Percentiles rank a stretch among this genome's conserved stretches.
These are phyloP conservation scores for Chara braunii DNA, from an alignment of 139 green algal genomes.

Conservation along the genomic window DNA sequence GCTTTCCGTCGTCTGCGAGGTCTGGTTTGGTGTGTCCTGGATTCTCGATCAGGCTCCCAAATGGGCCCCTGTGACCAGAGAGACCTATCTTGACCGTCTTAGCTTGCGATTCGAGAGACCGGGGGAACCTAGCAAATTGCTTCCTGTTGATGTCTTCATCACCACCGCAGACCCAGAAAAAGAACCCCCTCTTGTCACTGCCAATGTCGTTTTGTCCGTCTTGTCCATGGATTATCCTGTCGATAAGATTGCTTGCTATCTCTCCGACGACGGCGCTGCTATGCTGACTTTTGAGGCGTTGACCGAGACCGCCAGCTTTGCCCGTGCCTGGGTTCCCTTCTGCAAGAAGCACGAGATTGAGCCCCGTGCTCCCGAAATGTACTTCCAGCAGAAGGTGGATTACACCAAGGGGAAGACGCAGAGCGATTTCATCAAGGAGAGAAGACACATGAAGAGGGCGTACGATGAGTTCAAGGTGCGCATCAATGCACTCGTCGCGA, in stretches of 20 bases:
- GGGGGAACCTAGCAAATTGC: slow-evolving; percentile 12
- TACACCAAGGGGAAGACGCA: slow-evolving; percentile 22
- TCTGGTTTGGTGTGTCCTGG: slow-evolving; percentile 41
- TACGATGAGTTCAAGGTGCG: slow-evolving; percentile 41
- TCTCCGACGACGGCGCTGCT: slow-evolving; percentile 35
- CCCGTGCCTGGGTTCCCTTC: slow-evolving; percentile 34
- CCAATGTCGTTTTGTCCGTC: slow-evolving; percentile 31
- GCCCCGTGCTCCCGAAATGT: slow-evolving; percentile 25
- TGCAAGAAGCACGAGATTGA: slow-evolving; percentile 37
- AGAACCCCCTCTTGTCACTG: slow-evolving; percentile 30
- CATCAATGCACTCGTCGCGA: slow-evolving; percentile 27
- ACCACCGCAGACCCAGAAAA: slow-evolving; percentile 34
- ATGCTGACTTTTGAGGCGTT: slow-evolving; percentile 41
- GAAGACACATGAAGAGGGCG: slow-evolving; percentile 10
- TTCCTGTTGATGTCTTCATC: slow-evolving; percentile 28
- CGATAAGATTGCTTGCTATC: slow-evolving; percentile 32
- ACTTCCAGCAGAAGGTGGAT: slow-evolving; percentile 26
- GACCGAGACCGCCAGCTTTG: slow-evolving; percentile 38
- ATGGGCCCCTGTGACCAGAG: slow-evolving; percentile 26
- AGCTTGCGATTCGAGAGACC: slow-evolving; percentile 8
- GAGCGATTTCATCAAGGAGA: slow-evolving; percentile 22
- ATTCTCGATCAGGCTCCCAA: slow-evolving; percentile 39
- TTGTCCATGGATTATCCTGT: slow-evolving; percentile 29
- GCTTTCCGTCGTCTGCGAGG: slow-evolving; percentile 36
- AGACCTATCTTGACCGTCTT: slow-evolving; percentile 36